These are phyloP conservation scores for Diutina siamensis DNA, from an alignment of 1,139 yeast genomes.

Conservation along the genomic window DNA sequence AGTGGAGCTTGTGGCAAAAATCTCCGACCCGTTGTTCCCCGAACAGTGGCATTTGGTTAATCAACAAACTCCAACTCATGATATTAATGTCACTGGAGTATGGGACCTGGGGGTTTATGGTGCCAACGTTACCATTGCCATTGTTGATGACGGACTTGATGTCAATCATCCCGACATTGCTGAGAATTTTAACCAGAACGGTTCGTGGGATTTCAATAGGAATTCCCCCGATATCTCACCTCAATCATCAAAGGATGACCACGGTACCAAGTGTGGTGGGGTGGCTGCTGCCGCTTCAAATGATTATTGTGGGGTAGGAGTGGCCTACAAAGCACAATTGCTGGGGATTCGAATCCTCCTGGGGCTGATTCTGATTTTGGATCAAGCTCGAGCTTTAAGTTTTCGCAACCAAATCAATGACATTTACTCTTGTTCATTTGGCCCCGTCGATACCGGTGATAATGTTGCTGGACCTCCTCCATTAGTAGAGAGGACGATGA, in stretches of 20 bases:
- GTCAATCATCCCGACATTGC: constrained; percentile 61
- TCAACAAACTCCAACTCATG: constrained; percentile 43
- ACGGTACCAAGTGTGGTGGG: constrained; percentile 98
- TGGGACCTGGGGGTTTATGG: constrained; percentile 86
- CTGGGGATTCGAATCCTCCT: constrained; percentile 86
- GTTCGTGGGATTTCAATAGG: constrained; percentile 85
- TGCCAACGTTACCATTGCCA: constrained; percentile 67
- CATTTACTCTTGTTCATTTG: constrained; percentile 97
- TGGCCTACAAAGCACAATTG: constrained; percentile 76
- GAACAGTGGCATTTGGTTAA: constrained; percentile 89
- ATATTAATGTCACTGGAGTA: constrained; percentile 75
- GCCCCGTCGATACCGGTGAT: constrained; percentile 89
- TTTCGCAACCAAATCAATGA: constrained; percentile 75
- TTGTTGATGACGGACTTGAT: constrained; percentile 93
- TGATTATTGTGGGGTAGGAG: constrained; percentile 88
- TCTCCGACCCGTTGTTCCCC: constrained; percentile 62
- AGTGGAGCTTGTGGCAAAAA: not conserved
- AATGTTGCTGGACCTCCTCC: constrained; percentile 77
- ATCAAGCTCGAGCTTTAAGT: constrained; percentile 82
- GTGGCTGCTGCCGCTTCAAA: constrained; percentile 90
- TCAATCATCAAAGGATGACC: constrained; percentile 69
- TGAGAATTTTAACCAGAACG: constrained; percentile 60
- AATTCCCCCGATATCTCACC: constrained; percentile 71
- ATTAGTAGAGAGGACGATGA: constrained; percentile 68
- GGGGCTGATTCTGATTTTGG: constrained; percentile 67